Conservation (phyloP, 169 alveolate species). For the Eimeria zaria region DNA sequence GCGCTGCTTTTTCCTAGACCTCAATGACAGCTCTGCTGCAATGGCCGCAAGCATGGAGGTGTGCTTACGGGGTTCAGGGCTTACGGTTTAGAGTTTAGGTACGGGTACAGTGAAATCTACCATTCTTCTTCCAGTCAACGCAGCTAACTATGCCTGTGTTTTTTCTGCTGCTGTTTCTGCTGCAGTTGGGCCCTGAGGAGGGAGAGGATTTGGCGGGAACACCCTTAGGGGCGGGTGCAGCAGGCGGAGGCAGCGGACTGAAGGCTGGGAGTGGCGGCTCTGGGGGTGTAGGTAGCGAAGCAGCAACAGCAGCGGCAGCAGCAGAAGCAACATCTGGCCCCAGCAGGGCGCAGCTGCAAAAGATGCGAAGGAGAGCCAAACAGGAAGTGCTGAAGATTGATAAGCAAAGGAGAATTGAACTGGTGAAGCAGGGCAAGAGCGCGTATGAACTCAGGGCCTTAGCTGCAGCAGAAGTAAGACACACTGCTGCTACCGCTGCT, state of each 20-base stretch:
- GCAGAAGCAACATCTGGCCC: conserved; percentile 28
- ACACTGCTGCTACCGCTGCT: too few species aligned
- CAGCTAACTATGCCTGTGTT: neutral
- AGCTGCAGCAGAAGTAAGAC: conserved; percentile 81
- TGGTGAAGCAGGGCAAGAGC: conserved; percentile 81
- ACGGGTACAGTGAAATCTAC: neutral
- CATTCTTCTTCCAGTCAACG: neutral
- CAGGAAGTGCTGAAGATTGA: conserved; percentile 81
- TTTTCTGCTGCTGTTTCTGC: neutral
- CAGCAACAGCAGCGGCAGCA: conserved; percentile 34
- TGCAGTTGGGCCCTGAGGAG: conserved; percentile 32
- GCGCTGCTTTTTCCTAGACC: conserved; percentile 79
- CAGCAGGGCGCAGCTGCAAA: conserved; percentile 58
- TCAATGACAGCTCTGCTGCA: conserved; percentile 71
- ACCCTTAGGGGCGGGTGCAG: neutral
- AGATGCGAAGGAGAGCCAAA: conserved; percentile 30
- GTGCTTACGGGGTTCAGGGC: neutral
- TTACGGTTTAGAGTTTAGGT: neutral
- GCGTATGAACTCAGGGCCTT: conserved; percentile 79
- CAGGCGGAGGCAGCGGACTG: conserved; percentile 13
- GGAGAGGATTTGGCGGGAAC: conserved; percentile 16
- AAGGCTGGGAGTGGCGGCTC: neutral
- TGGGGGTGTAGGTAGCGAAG: conserved; percentile 24
- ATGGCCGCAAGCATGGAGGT: conserved; percentile 24
- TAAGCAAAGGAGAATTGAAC: conserved; percentile 75